Evolutionary conservation across 2,329 filamentous ascomycete genomes (phyloP).

Genomic region (Diplodia corticola): DNA sequence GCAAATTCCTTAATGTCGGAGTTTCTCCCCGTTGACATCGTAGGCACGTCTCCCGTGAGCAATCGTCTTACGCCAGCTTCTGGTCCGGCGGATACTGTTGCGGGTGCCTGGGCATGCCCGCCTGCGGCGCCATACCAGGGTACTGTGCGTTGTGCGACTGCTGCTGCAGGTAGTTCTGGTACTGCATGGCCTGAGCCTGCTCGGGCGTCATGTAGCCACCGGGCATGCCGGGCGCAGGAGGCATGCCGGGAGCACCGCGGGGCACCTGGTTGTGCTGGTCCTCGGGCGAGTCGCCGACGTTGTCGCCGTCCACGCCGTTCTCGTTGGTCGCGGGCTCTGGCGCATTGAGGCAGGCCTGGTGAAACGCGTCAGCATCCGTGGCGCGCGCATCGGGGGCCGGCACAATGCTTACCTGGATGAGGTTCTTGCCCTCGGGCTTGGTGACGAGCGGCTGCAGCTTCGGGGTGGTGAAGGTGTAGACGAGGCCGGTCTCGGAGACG

Average conservation of each 20-base stretch:
- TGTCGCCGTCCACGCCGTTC: slow-evolving; percentile 54
- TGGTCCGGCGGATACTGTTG: slow-evolving; percentile 67
- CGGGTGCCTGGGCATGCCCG: slow-evolving; percentile 64
- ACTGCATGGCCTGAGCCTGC: slow-evolving; percentile 66
- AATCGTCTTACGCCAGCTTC: slow-evolving; percentile 37
- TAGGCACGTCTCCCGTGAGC: slow-evolving; percentile 14
- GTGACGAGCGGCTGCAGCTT: slow-evolving; percentile 98
- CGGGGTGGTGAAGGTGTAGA: slow-evolving; percentile 97
- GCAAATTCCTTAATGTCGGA: slow-evolving; percentile 23
- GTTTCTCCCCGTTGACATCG: slow-evolving; percentile 20
- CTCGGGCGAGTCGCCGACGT: slow-evolving; percentile 79
- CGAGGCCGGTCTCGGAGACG: slow-evolving; percentile 93
- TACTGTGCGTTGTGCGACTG: slow-evolving; percentile 66
- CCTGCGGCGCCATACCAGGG: slow-evolving; percentile 69
- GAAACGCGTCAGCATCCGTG: slow-evolving; percentile 25
- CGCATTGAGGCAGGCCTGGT: slow-evolving; percentile 90
- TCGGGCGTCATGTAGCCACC: slow-evolving; percentile 65
- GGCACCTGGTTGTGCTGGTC: slow-evolving; percentile 80
- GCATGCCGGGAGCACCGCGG: slow-evolving; percentile 69
- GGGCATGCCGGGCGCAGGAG: slow-evolving; percentile 64
- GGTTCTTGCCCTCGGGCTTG: slow-evolving; percentile 97
- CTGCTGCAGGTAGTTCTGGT: slow-evolving; percentile 78
- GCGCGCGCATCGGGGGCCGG: slow-evolving; percentile 1
- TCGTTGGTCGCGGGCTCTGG: slow-evolving; percentile 81
- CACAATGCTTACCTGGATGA: slow-evolving; percentile 78